Percentiles rank a stretch among this genome's conserved stretches.
These are phyloP conservation scores for Calonectria hawksworthii DNA, from an alignment of 2,329 filamentous ascomycete genomes.

Conservation along the genomic window DNA sequence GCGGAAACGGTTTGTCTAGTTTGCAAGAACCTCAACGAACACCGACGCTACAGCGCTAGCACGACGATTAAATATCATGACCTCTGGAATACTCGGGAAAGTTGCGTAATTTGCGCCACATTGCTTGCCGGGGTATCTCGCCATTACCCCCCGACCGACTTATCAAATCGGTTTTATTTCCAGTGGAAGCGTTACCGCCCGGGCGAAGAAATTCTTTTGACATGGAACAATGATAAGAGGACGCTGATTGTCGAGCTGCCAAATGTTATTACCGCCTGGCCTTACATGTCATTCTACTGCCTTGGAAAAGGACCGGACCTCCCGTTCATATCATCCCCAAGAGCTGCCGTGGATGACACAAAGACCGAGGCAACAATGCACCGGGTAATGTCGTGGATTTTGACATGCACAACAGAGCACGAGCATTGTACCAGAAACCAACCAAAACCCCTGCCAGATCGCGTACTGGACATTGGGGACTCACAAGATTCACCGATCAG, in stretches of 20 bases:
- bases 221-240: slow-evolving; percentile 8
- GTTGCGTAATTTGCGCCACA: slow-evolving; percentile 18
- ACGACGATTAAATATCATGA: not conserved
- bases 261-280: not conserved
- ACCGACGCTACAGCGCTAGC: not conserved
- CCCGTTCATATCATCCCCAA: slow-evolving; percentile 17
- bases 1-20: not conserved
- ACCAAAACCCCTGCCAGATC: slow-evolving; percentile 21
- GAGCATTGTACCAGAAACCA: slow-evolving; percentile 25
- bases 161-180: not conserved
- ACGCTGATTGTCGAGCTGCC: not conserved
- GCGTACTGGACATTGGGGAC: slow-evolving; percentile 24
- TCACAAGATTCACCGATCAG: not conserved
- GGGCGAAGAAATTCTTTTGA: slow-evolving; percentile 14
- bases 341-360: slow-evolving; percentile 26
- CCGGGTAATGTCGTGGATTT: slow-evolving; percentile 22
- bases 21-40: not conserved
- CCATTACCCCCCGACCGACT: slow-evolving; percentile 12
- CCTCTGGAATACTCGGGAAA: not conserved
- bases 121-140: slow-evolving; percentile 2
- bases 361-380: slow-evolving; percentile 27
- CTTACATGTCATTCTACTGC: slow-evolving; percentile 24
- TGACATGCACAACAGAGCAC: slow-evolving; percentile 22
- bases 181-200: slow-evolving; percentile 11
- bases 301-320: slow-evolving; percentile 3